Percentiles rank a stretch among this genome's conserved stretches.
phyloP scores from a whole-genome alignment of 2,329 filamentous ascomycete genomes.

The Colletotrichum plurivorum region DNA sequence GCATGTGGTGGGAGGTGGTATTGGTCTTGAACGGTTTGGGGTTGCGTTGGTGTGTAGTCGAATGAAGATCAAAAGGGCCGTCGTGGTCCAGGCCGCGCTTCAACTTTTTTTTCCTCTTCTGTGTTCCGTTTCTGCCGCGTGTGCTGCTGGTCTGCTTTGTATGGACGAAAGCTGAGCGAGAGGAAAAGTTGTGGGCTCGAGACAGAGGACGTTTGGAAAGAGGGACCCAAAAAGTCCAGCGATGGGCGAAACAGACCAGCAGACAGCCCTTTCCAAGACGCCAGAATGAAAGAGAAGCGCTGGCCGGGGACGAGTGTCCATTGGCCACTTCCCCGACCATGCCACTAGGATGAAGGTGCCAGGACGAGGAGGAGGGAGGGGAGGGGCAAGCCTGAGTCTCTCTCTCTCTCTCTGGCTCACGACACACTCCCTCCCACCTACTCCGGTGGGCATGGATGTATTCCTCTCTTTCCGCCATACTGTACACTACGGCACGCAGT shows the following conservation, averaged over 20 bases:
- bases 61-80: constrained; percentile 36
- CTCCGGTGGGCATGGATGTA: no score
- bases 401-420: constrained; percentile 13
- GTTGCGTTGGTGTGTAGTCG: constrained; percentile 29
- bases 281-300: constrained; percentile 32
- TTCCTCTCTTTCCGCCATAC: constrained; percentile 20
- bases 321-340: constrained; percentile 30
- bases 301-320: constrained; percentile 38
- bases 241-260: constrained; percentile 38
- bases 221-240: constrained; percentile 27
- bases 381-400: constrained; percentile 23
- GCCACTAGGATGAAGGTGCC: constrained; percentile 36
- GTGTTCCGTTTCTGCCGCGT: background rate
- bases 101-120: constrained; percentile 19
- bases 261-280: constrained; percentile 35
- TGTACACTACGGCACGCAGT: constrained; percentile 6
- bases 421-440: constrained; percentile 22
- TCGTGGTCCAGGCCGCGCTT: constrained; percentile 35
- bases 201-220: constrained; percentile 32
- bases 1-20: constrained; percentile 32
- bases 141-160: constrained; percentile 18
- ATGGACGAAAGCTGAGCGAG: constrained; percentile 26
- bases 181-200: constrained; percentile 38
- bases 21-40: constrained; percentile 36
- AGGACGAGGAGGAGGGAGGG: constrained; percentile 36